A percentile compares a stretch with the other conserved stretches of the same genome.
phyloP scores from a whole-genome alignment of 306 rosid genomes.

The Trichosanthes truncata region DNA sequence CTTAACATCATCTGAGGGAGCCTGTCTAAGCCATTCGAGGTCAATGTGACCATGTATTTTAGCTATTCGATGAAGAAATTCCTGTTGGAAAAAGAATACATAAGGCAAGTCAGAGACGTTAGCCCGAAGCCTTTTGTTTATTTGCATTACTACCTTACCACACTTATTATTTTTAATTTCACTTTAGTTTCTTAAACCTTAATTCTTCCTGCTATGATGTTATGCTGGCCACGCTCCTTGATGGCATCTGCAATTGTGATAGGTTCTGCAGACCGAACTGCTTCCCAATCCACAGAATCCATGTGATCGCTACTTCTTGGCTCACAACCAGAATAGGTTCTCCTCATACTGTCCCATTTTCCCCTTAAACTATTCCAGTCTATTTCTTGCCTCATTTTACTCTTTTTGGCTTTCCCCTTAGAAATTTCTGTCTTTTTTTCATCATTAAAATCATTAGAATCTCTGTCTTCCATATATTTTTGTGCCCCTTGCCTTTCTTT shows the following conservation, averaged over 20 bases:
- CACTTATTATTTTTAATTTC: neutral
- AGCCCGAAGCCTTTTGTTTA: neutral
- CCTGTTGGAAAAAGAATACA: constrained; percentile 13
- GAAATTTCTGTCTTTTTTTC: neutral
- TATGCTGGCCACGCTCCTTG: constrained; percentile 49
- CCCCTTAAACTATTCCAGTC: neutral
- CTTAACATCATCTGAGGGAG: constrained; percentile 35
- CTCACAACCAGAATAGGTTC: neutral
- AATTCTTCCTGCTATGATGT: constrained; percentile 28
- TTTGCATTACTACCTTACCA: neutral
- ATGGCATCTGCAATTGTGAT: constrained; percentile 34
- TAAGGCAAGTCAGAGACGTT: neutral
- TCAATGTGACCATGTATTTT: constrained; percentile 26
- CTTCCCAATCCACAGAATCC: constrained; percentile 60
- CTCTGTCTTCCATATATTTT: neutral
- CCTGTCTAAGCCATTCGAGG: constrained; percentile 66
- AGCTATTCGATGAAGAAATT: constrained; percentile 23
- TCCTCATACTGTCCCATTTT: neutral
- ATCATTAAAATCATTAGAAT: neutral
- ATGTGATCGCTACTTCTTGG: constrained; percentile 12
- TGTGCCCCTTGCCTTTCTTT: neutral
- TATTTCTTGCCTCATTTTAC: neutral
- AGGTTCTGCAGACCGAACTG: constrained; percentile 30
- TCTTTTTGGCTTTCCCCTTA: neutral
- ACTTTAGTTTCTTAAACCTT: constrained; percentile 24